These are phyloP conservation scores for Lentinula novae-zelandiae DNA, from an alignment of 1,284 basidiomycete species.

Conservation along the genomic window DNA sequence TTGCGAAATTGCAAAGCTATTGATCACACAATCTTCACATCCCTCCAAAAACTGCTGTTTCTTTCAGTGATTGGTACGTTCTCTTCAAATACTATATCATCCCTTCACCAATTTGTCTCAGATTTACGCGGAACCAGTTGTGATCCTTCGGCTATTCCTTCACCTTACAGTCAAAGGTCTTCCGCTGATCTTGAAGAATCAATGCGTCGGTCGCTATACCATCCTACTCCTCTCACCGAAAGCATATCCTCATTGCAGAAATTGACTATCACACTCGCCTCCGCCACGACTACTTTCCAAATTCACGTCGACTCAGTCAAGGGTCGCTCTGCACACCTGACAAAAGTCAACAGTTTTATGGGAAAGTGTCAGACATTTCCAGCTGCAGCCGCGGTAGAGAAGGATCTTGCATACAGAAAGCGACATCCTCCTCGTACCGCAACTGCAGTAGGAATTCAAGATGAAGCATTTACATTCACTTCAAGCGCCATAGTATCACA, in stretches of 20 bases:
- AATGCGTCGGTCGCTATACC: background rate
- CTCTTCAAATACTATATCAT: background rate
- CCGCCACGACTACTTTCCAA: conserved; percentile 8
- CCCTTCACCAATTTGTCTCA: conserved; percentile 20
- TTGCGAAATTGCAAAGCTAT: conserved; percentile 45
- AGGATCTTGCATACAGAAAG: background rate
- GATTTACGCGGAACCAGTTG: conserved; percentile 49
- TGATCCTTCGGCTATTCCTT: conserved; percentile 15
- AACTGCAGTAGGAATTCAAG: background rate
- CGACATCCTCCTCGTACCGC: background rate
- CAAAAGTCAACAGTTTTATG: background rate
- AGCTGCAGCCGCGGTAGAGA: no score
- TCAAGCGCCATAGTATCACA: background rate
- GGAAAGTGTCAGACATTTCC: no score
- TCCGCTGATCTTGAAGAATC: background rate
- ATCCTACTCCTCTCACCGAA: conserved; percentile 14
- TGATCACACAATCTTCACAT: conserved; percentile 34
- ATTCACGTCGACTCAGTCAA: conserved; percentile 7
- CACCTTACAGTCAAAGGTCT: conserved; percentile 1
- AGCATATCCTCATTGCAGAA: conserved; percentile 6
- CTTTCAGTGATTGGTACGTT: conserved; percentile 53
- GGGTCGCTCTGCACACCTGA: background rate
- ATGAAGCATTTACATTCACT: conserved; percentile 8
- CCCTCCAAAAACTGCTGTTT: conserved; percentile 44
- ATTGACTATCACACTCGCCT: background rate